Evolutionary conservation across 2,329 filamentous ascomycete species (phyloP).

Genomic region (Penicillium sp.): DNA sequence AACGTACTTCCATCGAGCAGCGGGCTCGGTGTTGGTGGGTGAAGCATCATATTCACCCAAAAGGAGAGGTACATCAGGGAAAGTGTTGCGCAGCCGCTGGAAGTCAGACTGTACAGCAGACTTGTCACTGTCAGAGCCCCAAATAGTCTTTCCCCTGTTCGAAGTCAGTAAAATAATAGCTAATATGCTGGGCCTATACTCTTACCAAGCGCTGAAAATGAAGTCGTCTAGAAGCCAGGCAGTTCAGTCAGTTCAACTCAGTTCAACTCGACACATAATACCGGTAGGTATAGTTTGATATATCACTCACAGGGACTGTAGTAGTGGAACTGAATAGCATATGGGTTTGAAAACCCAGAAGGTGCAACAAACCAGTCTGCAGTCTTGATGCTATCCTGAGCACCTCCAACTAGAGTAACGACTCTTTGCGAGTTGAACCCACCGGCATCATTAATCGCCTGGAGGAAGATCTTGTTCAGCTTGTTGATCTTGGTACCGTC

Average conservation of each 20-base stretch:
- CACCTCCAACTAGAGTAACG: constrained; percentile 47
- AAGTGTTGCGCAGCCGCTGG: constrained; percentile 45
- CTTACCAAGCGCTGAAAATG: constrained; percentile 26
- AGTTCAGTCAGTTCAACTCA: neutral
- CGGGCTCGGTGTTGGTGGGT: constrained; percentile 44
- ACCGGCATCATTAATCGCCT: constrained; percentile 47
- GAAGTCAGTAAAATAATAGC: constrained; percentile 32
- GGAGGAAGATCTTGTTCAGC: constrained; percentile 50
- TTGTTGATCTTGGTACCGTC: constrained; percentile 48
- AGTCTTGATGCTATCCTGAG: constrained; percentile 47
- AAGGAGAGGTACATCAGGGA: constrained; percentile 48
- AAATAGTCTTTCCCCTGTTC: constrained; percentile 52
- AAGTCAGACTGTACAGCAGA: constrained; percentile 44
- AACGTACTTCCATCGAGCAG: constrained; percentile 51
- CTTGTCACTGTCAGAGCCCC: constrained; percentile 50
- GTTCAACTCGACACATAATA: neutral
- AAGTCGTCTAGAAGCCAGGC: constrained; percentile 18
- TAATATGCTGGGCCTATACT: constrained; percentile 3
- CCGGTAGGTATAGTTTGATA: neutral
- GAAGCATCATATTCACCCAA: constrained; percentile 53
- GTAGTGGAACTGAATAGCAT: constrained; percentile 55
- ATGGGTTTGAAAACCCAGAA: constrained; percentile 46
- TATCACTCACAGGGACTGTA: constrained; percentile 40
- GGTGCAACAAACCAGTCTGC: constrained; percentile 47
- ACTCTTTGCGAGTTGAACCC: constrained; percentile 50